Evolutionary conservation across 2,329 filamentous ascomycete genomes (phyloP).

Genomic region (Phyllosticta citribraziliensis): DNA sequence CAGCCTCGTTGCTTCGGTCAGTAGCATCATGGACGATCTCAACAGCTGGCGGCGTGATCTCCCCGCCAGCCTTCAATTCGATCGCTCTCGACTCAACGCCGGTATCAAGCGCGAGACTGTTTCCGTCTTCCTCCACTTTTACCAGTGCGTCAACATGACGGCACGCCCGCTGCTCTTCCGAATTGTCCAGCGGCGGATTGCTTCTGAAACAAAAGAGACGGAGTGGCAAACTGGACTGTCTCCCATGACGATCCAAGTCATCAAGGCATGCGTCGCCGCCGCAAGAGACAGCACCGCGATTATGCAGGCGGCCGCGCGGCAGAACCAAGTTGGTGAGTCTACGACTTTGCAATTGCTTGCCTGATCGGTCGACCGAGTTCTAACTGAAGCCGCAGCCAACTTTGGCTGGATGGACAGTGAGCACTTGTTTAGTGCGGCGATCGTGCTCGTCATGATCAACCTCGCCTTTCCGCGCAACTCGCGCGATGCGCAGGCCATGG

Average conservation of each 20-base stretch:
- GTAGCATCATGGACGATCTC: slow-evolving; percentile 41
- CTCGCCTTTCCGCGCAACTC: slow-evolving; percentile 40
- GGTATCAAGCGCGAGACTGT: slow-evolving; percentile 41
- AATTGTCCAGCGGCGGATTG: slow-evolving; percentile 41
- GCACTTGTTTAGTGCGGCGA: slow-evolving; percentile 45
- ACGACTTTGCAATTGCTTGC: neutral
- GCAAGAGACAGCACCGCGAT: slow-evolving; percentile 41
- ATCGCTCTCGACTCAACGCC: slow-evolving; percentile 34
- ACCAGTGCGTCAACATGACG: slow-evolving; percentile 50
- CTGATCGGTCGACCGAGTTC: too few species aligned
- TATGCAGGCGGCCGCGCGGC: slow-evolving; percentile 39
- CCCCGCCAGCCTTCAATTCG: slow-evolving; percentile 39
- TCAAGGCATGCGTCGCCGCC: slow-evolving; percentile 44
- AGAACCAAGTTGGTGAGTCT: slow-evolving; percentile 34
- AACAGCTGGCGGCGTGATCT: slow-evolving; percentile 42
- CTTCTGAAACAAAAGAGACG: slow-evolving; percentile 19
- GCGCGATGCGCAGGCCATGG: slow-evolving; percentile 36
- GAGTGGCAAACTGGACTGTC: slow-evolving; percentile 42
- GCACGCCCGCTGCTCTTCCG: slow-evolving; percentile 45
- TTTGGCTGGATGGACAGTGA: slow-evolving; percentile 51
- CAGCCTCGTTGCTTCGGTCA: slow-evolving; percentile 41
- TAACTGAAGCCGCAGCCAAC: slow-evolving; percentile 27
- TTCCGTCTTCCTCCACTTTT: slow-evolving; percentile 45
- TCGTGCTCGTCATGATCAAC: slow-evolving; percentile 47
- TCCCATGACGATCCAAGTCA: slow-evolving; percentile 39